These are phyloP conservation scores for Casaregolazyma suthepensis DNA, from an alignment of 1,139 yeast species.

Conservation along the genomic window DNA sequence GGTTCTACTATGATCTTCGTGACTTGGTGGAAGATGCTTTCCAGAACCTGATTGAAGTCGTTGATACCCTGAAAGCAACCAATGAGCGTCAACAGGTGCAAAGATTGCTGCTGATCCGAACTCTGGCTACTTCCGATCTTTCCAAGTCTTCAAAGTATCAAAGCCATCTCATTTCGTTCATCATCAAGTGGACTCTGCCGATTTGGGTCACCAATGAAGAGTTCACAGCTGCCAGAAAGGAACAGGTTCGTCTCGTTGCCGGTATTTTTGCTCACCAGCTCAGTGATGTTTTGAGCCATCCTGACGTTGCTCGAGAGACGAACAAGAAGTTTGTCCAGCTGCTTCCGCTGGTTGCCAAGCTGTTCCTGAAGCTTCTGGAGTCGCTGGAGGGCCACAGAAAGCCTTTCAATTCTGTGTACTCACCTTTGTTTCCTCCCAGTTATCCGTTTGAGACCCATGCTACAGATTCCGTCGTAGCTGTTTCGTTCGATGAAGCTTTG, in stretches of 20 bases:
- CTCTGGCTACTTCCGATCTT: conserved; percentile 48
- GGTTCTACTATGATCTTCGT: conserved; percentile 21
- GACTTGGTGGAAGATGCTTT: conserved; percentile 25
- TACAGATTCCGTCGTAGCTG: conserved; percentile 69
- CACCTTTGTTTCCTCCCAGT: conserved; percentile 54
- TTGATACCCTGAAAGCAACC: conserved; percentile 25
- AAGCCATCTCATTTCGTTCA: conserved; percentile 42
- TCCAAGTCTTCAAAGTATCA: conserved; percentile 38
- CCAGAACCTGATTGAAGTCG: conserved; percentile 26
- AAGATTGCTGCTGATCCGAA: conserved; percentile 54
- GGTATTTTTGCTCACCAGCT: conserved; percentile 32
- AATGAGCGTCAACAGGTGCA: conserved; percentile 45
- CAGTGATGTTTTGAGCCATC: conserved; percentile 28
- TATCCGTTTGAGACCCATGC: conserved; percentile 63
- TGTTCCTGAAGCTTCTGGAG: conserved; percentile 26
- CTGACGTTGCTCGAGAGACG: conserved; percentile 25
- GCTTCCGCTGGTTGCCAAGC: conserved; percentile 29
- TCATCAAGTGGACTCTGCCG: conserved; percentile 52
- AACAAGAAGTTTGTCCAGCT: conserved; percentile 30
- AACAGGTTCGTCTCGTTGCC: conserved; percentile 28
- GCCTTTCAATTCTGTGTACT: conserved; percentile 22
- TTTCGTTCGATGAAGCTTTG: conserved; percentile 68
- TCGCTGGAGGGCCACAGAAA: conserved; percentile 20
- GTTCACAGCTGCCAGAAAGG: conserved; percentile 26
- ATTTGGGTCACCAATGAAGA: conserved; percentile 25